Percentiles rank a stretch among this genome's conserved stretches.
Evolutionary conservation across 257 asterid species (phyloP).

Genomic region (Solanum verrucosum): DNA sequence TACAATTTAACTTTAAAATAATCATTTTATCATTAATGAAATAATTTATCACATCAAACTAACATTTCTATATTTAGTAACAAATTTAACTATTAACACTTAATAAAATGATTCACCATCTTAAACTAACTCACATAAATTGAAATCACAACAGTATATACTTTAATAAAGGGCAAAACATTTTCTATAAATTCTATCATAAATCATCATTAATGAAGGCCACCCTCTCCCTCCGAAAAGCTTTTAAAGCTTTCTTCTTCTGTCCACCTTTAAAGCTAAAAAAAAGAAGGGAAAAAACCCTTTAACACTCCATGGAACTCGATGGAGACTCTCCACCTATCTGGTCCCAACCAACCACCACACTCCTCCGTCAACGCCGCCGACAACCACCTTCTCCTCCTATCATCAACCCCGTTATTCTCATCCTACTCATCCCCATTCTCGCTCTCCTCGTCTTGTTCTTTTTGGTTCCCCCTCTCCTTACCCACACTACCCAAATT

Average conservation of each 20-base stretch:
- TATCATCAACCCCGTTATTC: conserved; percentile 44
- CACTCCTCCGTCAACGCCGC: conserved; percentile 33
- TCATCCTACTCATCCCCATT: conserved; percentile 43
- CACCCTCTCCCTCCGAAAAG: conserved; percentile 6
- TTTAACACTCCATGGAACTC: conserved; percentile 33
- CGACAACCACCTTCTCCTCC: conserved; percentile 45
- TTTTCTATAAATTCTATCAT: conserved; percentile 4
- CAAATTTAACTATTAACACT: too few relatives aligned
- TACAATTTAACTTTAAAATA: too few relatives aligned
- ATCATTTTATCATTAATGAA: too few relatives aligned
- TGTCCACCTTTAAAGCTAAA: conserved; percentile 21
- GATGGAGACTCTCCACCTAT: conserved; percentile 54
- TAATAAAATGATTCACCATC: too few relatives aligned
- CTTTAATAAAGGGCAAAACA: background rate
- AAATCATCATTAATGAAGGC: conserved; percentile 6
- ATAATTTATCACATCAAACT: too few relatives aligned
- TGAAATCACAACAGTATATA: too few relatives aligned
- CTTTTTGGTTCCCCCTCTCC: conserved; percentile 48
- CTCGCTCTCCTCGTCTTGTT: conserved; percentile 29
- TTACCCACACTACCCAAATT: conserved; percentile 39
- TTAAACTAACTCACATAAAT: too few relatives aligned
- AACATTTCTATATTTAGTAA: too few relatives aligned
- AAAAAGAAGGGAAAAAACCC: background rate
- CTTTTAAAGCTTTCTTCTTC: conserved; percentile 15
- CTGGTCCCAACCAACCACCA: conserved; percentile 46